Evolutionary conservation across 805 yeast genomes (phyloP).

Genomic region (Candida easanensis): DNA sequence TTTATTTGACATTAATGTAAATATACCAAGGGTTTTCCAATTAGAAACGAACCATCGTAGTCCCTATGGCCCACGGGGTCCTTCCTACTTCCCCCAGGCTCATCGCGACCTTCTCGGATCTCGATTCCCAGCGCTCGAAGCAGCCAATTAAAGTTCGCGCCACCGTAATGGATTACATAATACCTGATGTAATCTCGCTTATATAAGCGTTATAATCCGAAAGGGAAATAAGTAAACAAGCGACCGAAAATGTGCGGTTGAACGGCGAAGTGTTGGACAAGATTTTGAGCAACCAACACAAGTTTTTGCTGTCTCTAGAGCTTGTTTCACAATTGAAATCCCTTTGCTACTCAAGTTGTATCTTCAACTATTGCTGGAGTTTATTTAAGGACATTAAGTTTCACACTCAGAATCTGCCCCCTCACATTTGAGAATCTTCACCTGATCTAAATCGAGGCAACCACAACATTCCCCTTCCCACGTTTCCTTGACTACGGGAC

Average conservation of each 20-base stretch:
- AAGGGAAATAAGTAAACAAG: not conserved
- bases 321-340: not conserved
- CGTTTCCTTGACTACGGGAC: not conserved
- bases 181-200: not conserved
- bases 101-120: not conserved
- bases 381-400: too few relatives aligned
- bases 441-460: too few relatives aligned
- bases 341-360: too few relatives aligned
- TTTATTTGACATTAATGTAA: not conserved
- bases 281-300: not conserved
- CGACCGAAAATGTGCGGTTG: too few relatives aligned
- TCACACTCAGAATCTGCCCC: too few relatives aligned
- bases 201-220: not conserved
- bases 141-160: constrained; percentile 1
- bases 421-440: too few relatives aligned
- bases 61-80: not conserved
- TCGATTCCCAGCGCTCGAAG: not conserved
- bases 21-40: not conserved
- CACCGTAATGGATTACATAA: not conserved
- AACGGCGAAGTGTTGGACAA: not conserved
- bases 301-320: not conserved
- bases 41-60: not conserved
- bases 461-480: not conserved
- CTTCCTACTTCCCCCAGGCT: too few relatives aligned
- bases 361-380: too few relatives aligned